Base-by-base conservation (phyloP, 2,329 filamentous ascomycete genomes). In the Rutstroemia sp. region DNA sequence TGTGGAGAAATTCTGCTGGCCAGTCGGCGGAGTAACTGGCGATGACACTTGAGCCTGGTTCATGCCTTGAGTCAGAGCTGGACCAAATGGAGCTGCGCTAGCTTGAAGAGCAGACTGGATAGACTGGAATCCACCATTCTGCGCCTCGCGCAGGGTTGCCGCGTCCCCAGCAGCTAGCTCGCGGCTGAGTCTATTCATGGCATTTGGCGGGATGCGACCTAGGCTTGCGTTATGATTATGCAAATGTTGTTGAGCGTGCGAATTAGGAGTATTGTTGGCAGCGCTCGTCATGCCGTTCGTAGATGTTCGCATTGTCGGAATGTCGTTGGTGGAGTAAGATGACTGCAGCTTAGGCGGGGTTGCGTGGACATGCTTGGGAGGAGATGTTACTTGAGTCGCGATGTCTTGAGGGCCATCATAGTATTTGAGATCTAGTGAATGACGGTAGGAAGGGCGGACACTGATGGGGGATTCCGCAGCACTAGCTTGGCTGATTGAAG, bases 271-370 rank as follows among this genome's bases (percentile, higher is more conserved):
- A n/a, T 51, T 64, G 34, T 61, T 65, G 30, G 63, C 57, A 42
- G 56, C 12, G 4, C 10, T 60, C 30, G 60, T 48, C 23, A 63
- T 56, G 17, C 67, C 66, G 54, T 68, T 69, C 37, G 74, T 72
- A 10, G 74, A 55, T 25, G 62, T 62, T 79, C 94, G 95, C 67
- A 91, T 77, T 7, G 91, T 95, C 4, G 91, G 88, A 19, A 96
- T 79, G 67, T 97, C 92, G 71, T 88, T 94, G 54, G 89, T 84
- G 9, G 94, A 96, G 74, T 89, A 96, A 0, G 92, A 96, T 46
- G 88, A 86, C 72, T 92, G 88, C 57, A 96, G 73, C 75, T 89
- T 90, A 30, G 86, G 83, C 38, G 87, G 82, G 53, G 82, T 81
- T 25, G 81, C 77, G 70, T 87, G 79, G 58, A 72, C 71, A 58